Percentiles rank a stretch among this genome's conserved stretches.
These are phyloP conservation scores for Cucurbita moschata DNA, from an alignment of 306 rosid species.

Conservation along the genomic window DNA sequence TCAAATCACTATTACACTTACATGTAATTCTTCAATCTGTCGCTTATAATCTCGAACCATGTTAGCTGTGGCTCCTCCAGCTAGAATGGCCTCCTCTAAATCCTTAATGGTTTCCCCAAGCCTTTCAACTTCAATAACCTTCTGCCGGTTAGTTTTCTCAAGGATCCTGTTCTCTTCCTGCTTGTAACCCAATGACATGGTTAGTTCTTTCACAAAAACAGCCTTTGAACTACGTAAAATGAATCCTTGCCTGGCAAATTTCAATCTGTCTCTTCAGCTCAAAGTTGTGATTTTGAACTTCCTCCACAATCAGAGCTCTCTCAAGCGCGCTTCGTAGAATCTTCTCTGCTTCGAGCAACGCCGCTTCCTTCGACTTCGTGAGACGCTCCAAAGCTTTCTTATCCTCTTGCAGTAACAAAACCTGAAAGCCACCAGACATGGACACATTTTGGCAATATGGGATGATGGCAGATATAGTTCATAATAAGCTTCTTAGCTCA, in stretches of 20 bases:
- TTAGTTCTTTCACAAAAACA: not conserved
- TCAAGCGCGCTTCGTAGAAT: constrained; percentile 73
- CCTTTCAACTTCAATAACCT: constrained; percentile 80
- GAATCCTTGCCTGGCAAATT: constrained; percentile 63
- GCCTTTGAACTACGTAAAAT: too few species aligned
- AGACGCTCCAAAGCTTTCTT: constrained; percentile 75
- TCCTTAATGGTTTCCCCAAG: constrained; percentile 79
- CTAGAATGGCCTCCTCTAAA: constrained; percentile 75
- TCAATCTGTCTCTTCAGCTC: constrained; percentile 96
- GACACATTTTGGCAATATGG: not conserved
- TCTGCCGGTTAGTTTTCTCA: constrained; percentile 78
- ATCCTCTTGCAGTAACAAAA: constrained; percentile 63
- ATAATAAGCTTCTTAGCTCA: constrained; percentile 7
- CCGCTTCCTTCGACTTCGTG: constrained; percentile 70
- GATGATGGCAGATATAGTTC: not conserved
- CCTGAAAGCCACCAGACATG: constrained; percentile 22
- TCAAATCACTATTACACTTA: constrained; percentile 15
- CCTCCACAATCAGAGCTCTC: constrained; percentile 91
- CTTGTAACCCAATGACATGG: constrained; percentile 14
- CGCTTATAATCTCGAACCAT: constrained; percentile 60
- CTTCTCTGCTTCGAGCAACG: constrained; percentile 84
- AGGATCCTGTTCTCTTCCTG: constrained; percentile 93
- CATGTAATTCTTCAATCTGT: constrained; percentile 53
- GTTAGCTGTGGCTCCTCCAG: constrained; percentile 63
- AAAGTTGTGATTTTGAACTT: constrained; percentile 83